phyloP scores from a whole-genome alignment of 352 stramenopile species.

The Phytopythium cucurbitacearum region DNA sequence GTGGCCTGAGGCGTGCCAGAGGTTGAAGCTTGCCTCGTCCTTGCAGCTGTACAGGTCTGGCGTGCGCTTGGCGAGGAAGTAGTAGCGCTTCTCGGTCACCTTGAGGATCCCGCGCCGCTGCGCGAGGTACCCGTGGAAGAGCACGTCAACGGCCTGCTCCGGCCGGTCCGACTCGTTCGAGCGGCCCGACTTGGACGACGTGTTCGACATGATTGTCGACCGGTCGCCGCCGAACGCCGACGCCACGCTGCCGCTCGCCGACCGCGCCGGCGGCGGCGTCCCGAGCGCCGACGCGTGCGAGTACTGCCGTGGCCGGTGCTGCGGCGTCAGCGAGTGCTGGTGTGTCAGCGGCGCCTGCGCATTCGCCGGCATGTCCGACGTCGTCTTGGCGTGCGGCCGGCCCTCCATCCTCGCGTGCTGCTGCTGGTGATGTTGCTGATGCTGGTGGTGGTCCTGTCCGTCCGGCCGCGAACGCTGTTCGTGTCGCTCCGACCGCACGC shows the following conservation, averaged over 20 bases:
- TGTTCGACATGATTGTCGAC: conserved; percentile 1
- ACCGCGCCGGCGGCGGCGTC: too few relatives aligned
- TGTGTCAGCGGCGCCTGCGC: not conserved
- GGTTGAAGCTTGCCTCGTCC: conserved; percentile 57
- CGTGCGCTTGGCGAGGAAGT: conserved; percentile 36
- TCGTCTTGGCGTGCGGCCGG: conserved; percentile 7
- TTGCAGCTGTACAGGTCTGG: conserved; percentile 57
- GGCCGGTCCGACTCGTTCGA: conserved; percentile 9
- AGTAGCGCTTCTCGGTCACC: conserved; percentile 58
- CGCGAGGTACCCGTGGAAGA: conserved; percentile 40
- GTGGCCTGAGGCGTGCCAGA: conserved; percentile 50
- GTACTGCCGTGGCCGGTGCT: conserved; percentile 3
- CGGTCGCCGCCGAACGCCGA: not conserved
- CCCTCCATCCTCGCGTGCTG: too few relatives aligned
- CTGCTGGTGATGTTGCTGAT: not conserved
- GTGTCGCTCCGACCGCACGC: conserved; percentile 1
- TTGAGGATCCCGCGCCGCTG: conserved; percentile 54
- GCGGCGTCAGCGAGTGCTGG: not conserved
- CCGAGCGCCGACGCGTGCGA: not conserved
- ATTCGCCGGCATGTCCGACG: not conserved
- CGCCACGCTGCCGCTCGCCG: not conserved
- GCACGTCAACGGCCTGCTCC: conserved; percentile 25
- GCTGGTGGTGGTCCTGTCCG: not conserved
- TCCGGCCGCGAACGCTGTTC: not conserved
- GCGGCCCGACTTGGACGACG: not conserved